Evolutionary conservation across 306 rosid genomes (phyloP), one percentile per base, ranked within the genome.

Genomic region (Canavalia ensiformis): DNA sequence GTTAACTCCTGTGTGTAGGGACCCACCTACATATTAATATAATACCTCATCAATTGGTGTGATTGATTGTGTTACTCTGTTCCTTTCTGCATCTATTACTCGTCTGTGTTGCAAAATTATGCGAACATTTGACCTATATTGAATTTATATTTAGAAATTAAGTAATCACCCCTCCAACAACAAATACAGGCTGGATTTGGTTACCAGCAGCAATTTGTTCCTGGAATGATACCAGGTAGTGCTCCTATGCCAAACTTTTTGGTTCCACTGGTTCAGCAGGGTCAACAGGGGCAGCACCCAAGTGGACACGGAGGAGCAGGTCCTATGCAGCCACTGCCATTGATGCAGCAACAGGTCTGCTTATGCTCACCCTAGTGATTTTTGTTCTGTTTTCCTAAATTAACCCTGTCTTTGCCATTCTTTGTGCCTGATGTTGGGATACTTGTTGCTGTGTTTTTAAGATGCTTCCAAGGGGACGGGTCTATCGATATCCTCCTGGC

Each of bases 171-270:
- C 18, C 7, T 59, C 8, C 31, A 41, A 18, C 10, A 11, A 4
- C 5, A 12, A 28, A 35, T 76, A n/a, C 74, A 90, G 93, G 84
- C 88, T 76, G 88, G 87, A 68, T 87, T 87, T 77, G 90, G 90
- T 82, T 87, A 88, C 75, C 91, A 84, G 80, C 90, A 85, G 81
- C 93, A 86, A 74, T 87, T 84, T 74, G 85, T 84, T 70, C 85
- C 87, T 5, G 91, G 87, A 45, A 84, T 88, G 85, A 80, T 88
- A 79, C 87, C 91, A 60, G 87, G 86, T 66, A 82, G 86, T 18
- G 86, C 84, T 67, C 87, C 86, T 29, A 29, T 85, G 86, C 88
- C 87, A 42, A 77, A 74, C 68, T 88, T 78, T 68, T 84, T 74
- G 83, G 81, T 86, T 45, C 89, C 92, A 1, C 34, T 85, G 86